A percentile compares a stretch with the other conserved stretches of the same genome.
phyloP scores from a whole-genome alignment of 2,329 filamentous ascomycete species.

The Intubia oerlemansii region DNA sequence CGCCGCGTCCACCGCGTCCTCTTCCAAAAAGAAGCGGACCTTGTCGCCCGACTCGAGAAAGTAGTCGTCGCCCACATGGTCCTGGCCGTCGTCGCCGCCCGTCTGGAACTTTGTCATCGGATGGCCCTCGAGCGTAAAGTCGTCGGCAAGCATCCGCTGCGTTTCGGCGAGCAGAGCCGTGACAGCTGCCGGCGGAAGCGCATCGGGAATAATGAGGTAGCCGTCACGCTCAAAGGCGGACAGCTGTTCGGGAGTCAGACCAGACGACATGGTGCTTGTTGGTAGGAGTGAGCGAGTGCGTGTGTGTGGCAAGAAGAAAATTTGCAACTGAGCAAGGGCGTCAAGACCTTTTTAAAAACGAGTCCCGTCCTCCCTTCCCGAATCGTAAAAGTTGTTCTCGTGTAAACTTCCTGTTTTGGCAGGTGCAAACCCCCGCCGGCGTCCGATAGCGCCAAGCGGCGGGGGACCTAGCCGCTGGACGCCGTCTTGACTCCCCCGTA shows the following conservation, averaged over 20 bases:
- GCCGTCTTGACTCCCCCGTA: too few species aligned
- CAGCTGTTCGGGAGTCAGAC: constrained; percentile 53
- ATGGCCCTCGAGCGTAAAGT: constrained; percentile 62
- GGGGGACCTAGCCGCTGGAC: too few species aligned
- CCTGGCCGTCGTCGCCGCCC: constrained; percentile 33
- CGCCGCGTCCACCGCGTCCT: constrained; percentile 56
- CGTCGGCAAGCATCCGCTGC: constrained; percentile 40
- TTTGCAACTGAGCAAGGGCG: too few species aligned
- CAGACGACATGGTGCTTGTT: constrained; percentile 11
- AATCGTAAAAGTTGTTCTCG: too few species aligned
- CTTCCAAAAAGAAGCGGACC: constrained; percentile 92
- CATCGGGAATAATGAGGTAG: constrained; percentile 71
- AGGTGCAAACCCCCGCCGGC: too few species aligned
- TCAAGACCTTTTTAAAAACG: too few species aligned
- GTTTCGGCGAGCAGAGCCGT: constrained; percentile 53
- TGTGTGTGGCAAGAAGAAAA: background rate
- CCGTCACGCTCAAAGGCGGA: constrained; percentile 59
- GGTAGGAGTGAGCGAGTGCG: background rate
- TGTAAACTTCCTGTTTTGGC: too few species aligned
- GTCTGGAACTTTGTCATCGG: constrained; percentile 91
- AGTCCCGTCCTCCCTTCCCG: too few species aligned
- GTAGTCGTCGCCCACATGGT: constrained; percentile 86
- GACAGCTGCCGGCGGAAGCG: constrained; percentile 45
- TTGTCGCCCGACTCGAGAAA: constrained; percentile 83
- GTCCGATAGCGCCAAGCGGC: too few species aligned